These are phyloP conservation scores for Aureobasidium leucospermi DNA, from an alignment of 2,329 filamentous ascomycete species.

Conservation along the genomic window DNA sequence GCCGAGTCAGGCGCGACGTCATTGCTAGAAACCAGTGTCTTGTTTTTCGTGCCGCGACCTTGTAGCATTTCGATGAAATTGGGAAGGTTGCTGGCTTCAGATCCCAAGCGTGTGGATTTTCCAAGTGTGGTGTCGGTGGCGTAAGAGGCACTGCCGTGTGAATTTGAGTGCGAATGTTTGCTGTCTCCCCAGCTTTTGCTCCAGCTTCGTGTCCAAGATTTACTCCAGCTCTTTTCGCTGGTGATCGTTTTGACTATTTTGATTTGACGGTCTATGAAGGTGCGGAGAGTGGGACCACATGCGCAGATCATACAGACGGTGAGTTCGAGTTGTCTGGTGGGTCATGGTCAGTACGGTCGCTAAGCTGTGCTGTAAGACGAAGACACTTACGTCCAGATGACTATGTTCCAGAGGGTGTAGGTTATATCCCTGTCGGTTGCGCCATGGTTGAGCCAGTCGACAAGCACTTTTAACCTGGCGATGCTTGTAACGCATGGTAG, in stretches of 20 bases:
- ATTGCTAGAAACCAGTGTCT: background rate
- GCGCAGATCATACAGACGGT: conserved; percentile 13
- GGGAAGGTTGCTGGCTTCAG: background rate
- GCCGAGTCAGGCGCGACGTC: background rate
- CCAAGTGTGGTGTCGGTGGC: background rate
- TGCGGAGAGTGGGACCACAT: conserved; percentile 7
- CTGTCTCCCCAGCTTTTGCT: background rate
- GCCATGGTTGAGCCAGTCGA: background rate
- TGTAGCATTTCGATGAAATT: conserved; percentile 7
- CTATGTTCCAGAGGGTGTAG: background rate
- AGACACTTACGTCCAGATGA: conserved; percentile 4
- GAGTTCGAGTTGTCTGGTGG: conserved; percentile 2
- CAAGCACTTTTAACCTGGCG: background rate
- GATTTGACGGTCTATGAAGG: conserved; percentile 11
- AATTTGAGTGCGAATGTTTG: background rate
- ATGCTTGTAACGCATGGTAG: conserved; percentile 8
- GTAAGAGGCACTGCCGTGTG: background rate
- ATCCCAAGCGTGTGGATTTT: background rate
- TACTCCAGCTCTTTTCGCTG: background rate
- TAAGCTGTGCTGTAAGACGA: no score
- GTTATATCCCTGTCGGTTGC: background rate
- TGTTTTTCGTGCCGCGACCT: background rate
- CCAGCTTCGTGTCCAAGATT: background rate
- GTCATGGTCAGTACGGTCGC: background rate
- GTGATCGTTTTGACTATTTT: conserved; percentile 3